These are phyloP conservation scores for Talaromyces sp. DNA, from an alignment of 2,329 filamentous ascomycete genomes.

Conservation along the genomic window DNA sequence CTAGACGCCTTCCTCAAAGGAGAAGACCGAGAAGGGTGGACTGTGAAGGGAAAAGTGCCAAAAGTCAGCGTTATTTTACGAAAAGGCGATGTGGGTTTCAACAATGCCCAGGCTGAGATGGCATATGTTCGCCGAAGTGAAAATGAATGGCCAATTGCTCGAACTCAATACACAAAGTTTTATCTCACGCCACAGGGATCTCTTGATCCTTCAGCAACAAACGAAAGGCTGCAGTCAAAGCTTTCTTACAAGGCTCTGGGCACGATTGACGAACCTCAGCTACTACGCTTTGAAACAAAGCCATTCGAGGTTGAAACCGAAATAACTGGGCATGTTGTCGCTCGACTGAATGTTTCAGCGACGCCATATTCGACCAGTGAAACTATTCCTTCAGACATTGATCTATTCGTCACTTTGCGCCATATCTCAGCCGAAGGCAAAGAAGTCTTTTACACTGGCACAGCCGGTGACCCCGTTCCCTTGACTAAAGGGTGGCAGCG, in stretches of 20 bases:
- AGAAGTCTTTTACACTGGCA: conserved; percentile 54
- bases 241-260: conserved; percentile 58
- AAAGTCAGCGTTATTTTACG: conserved; percentile 16
- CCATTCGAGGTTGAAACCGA: conserved; percentile 8
- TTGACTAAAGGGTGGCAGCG: conserved; percentile 53
- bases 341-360: conserved; percentile 63
- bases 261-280: conserved; percentile 48
- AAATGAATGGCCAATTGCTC: not conserved
- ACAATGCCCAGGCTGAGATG: not conserved
- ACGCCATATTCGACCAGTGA: conserved; percentile 58
- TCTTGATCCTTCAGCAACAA: not conserved
- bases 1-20: not conserved
- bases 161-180: conserved; percentile 32
- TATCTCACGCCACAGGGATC: conserved; percentile 46
- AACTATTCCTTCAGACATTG: conserved; percentile 45
- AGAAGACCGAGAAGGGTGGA: not conserved
- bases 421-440: conserved; percentile 46
- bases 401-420: conserved; percentile 53
- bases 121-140: not conserved
- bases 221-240: conserved; percentile 23
- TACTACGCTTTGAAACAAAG: conserved; percentile 53
- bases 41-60: not conserved
- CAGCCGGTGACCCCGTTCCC: conserved; percentile 51
- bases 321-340: not conserved
- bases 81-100: not conserved